Conservation (phyloP, 345 rosid genomes). For the Rubroshorea leprosula region DNA sequence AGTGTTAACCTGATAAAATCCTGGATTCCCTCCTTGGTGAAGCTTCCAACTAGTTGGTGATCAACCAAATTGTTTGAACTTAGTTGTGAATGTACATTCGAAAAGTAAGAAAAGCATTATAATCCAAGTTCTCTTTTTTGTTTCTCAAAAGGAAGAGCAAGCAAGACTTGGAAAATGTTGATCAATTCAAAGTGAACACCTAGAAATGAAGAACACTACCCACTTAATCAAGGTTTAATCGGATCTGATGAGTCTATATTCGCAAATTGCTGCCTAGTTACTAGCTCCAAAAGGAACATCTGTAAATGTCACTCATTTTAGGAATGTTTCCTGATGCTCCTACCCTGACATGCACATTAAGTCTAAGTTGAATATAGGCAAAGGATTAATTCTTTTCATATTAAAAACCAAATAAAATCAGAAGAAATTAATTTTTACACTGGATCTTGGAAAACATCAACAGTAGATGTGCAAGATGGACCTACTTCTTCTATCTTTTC, state of each 20-base stretch:
- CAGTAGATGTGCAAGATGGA: too few relatives aligned
- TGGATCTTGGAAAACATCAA: too few relatives aligned
- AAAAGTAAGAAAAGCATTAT: background rate
- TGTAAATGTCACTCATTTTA: conserved; percentile 49
- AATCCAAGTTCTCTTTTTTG: too few relatives aligned
- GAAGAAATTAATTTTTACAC: too few relatives aligned
- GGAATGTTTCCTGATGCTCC: conserved; percentile 28
- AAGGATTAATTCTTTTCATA: background rate
- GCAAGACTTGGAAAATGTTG: too few relatives aligned
- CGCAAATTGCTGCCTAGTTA: conserved; percentile 40
- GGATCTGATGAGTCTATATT: conserved; percentile 25
- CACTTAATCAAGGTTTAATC: conserved; percentile 39
- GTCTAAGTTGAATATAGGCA: background rate
- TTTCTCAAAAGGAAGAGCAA: too few relatives aligned
- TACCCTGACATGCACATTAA: conserved; percentile 25
- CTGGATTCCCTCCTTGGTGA: conserved; percentile 42
- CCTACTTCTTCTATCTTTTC: too few relatives aligned
- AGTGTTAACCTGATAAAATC: conserved; percentile 41
- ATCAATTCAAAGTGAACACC: too few relatives aligned
- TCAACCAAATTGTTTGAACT: conserved; percentile 45
- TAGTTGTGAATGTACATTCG: conserved; percentile 38
- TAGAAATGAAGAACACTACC: too few relatives aligned
- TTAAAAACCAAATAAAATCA: too few relatives aligned
- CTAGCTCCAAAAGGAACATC: conserved; percentile 65
- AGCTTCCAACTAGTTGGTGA: conserved; percentile 38